Percentiles rank a stretch among this genome's conserved stretches.
Conservation (phyloP, 2,329 filamentous ascomycete genomes). For the Chaetomium globosum region DNA sequence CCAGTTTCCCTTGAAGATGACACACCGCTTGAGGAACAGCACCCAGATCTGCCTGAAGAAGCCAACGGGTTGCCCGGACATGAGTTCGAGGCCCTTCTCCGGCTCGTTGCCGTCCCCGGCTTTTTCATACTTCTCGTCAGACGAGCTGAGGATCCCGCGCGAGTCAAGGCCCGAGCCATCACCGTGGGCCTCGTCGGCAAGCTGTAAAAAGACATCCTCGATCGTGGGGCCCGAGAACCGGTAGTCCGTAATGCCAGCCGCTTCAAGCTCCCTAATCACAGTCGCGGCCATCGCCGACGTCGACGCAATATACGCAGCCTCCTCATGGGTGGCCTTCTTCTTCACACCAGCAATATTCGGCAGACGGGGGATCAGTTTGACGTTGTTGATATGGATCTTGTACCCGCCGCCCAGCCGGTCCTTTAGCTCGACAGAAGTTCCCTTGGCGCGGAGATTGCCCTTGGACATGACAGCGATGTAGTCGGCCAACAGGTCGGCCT, state of each 20-base stretch:
- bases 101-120: conserved; percentile 36
- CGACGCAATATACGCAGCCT: conserved; percentile 71
- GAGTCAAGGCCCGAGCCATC: conserved; percentile 42
- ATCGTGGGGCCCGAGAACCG: conserved; percentile 87
- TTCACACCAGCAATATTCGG: conserved; percentile 58
- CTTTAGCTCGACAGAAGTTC: conserved; percentile 85
- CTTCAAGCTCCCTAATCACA: conserved; percentile 71
- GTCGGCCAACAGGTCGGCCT: conserved; percentile 86
- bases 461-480: conserved; percentile 87
- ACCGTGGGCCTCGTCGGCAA: conserved; percentile 75
- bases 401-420: conserved; percentile 81
- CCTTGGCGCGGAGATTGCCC: conserved; percentile 77
- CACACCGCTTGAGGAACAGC: conserved; percentile 75
- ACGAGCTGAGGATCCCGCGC: conserved; percentile 23
- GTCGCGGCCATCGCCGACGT: conserved; percentile 70
- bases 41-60: conserved; percentile 72
- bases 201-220: conserved; percentile 86
- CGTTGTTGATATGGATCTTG: conserved; percentile 72
- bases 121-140: conserved; percentile 37
- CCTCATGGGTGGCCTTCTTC: conserved; percentile 66
- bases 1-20: conserved; percentile 76
- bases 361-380: conserved; percentile 51
- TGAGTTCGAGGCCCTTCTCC: conserved; percentile 55
- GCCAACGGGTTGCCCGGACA: conserved; percentile 69
- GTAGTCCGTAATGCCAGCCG: conserved; percentile 70